Base-by-base conservation (phyloP, 2,329 filamentous ascomycete species). In the Sclerotinia spermophila region DNA sequence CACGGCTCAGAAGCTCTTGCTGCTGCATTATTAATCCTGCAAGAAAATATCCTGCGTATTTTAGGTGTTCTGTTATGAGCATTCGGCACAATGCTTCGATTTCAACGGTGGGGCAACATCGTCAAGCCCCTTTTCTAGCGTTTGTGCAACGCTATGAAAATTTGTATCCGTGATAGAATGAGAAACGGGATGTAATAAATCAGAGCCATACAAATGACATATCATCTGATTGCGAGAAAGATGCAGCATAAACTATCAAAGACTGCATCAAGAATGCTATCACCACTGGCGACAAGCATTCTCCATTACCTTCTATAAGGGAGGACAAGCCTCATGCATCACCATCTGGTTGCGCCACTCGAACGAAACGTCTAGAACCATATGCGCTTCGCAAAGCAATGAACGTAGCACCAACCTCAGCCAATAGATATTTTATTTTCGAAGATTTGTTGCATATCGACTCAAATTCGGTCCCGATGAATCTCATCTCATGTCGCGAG, bases 391-490 rank as follows among this genome's bases (percentile, higher is more conserved):
- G 42, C 42, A 45, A 13, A 45, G 27, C 42, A 45, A 45, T 44
- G 5, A 8, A 2, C 5, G 21, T 35, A 45, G 27, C 60, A 45
- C 27, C 27, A 33, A 44, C 45, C 1, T 45, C 59, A 62, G 27
- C 59, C 60, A 62, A 45, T 62, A n/a, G 19, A 35, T 21, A 24
- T 7, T 61, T n/a, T 45, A 19, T 45, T 45, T n/a, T 11, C 11
- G 51, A 38, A 65, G 5, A 51, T 56, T 33, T 42, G 64, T 67
- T 67, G 64, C 64, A 67, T 10, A n/a, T 67, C 64, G 64, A 67
- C 48, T n/a, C n/a, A n/a, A n/a, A 67, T 55, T 67, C 64, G 64
- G 64, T 30, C 51, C 64, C 64, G 64, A 67, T 42, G 15, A n/a
- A n/a, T n/a, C 15, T n/a, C n/a, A 42, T 56, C 64, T 19, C 30